Evolutionary conservation across 225 moss, liverwort and hornwort species (phyloP).

Genomic region (Antitrichia curtipendula): DNA sequence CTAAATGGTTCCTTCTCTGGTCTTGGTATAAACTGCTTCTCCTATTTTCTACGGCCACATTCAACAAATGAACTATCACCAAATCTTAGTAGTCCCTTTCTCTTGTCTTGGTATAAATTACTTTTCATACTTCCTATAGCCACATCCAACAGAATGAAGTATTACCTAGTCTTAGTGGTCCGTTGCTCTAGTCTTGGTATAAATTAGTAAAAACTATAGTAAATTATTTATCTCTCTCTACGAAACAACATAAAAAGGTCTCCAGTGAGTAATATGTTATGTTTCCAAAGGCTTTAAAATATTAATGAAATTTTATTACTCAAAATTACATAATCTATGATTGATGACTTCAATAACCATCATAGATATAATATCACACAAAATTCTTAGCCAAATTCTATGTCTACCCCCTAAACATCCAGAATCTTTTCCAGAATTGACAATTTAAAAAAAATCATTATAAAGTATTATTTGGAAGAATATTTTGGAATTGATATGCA

Average conservation of each 20-base stretch:
- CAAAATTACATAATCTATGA: accelerated
- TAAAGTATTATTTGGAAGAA: no score
- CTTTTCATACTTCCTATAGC: no score
- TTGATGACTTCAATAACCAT: background rate
- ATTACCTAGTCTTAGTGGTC: accelerated
- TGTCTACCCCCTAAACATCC: no score
- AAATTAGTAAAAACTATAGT: background rate
- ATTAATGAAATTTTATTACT: background rate
- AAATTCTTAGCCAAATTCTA: background rate
- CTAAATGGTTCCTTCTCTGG: accelerated
- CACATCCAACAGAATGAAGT: no score
- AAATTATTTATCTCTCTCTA: accelerated
- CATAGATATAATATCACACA: background rate
- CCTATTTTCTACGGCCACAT: accelerated
- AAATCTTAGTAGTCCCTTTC: no score
- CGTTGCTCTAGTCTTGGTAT: background rate
- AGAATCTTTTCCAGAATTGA: no score
- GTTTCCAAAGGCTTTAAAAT: accelerated
- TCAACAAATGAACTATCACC: no score
- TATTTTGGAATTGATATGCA: no score
- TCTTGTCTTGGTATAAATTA: no score
- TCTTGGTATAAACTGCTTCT: accelerated
- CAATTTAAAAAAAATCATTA: no score
- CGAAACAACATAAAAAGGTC: accelerated
- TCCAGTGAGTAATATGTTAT: background rate